phyloP scores from a whole-genome alignment of 352 stramenopile genomes.

The Phytopythium delawarense region DNA sequence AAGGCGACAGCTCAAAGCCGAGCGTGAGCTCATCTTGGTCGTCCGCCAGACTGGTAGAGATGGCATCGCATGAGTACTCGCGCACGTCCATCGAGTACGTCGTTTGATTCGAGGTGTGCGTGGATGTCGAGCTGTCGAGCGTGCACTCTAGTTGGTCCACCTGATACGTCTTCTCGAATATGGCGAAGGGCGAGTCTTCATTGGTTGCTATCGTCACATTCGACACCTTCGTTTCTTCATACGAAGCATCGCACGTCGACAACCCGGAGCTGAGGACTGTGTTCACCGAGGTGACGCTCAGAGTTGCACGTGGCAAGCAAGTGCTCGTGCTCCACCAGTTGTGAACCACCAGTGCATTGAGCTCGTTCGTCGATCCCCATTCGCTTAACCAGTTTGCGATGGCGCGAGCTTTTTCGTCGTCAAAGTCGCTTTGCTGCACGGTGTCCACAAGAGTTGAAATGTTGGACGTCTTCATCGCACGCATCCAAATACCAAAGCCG shows the following conservation, averaged over 20 bases:
- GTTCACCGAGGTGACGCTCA: slow-evolving; percentile 7
- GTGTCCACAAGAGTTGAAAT: slow-evolving; percentile 13
- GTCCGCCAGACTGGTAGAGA: slow-evolving; percentile 42
- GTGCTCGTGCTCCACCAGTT: slow-evolving; percentile 52
- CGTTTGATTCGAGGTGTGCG: slow-evolving; percentile 26
- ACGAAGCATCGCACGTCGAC: slow-evolving; percentile 16
- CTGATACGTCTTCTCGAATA: slow-evolving; percentile 26
- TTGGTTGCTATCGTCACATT: slow-evolving; percentile 12
- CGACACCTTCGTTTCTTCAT: slow-evolving; percentile 26
- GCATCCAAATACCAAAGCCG: slow-evolving; percentile 45
- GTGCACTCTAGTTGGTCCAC: slow-evolving; percentile 30
- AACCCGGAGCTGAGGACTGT: slow-evolving; percentile 4
- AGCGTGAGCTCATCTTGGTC: slow-evolving; percentile 35
- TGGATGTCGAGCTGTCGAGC: slow-evolving; percentile 12
- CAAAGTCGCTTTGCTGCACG: slow-evolving; percentile 18
- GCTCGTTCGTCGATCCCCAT: slow-evolving; percentile 23
- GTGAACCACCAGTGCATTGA: slow-evolving; percentile 39
- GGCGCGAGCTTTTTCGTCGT: slow-evolving; percentile 12
- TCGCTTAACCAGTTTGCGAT: slow-evolving; percentile 33
- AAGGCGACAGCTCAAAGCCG: slow-evolving; percentile 43
- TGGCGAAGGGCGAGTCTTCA: slow-evolving; percentile 36
- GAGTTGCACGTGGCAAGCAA: slow-evolving; percentile 30
- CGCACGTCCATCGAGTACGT: slow-evolving; percentile 24
- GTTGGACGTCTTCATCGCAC: slow-evolving; percentile 25
- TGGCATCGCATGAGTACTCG: slow-evolving; percentile 39